These are phyloP conservation scores for Lachancea thermotolerans DNA, from an alignment of 805 yeast species.

Conservation along the genomic window DNA sequence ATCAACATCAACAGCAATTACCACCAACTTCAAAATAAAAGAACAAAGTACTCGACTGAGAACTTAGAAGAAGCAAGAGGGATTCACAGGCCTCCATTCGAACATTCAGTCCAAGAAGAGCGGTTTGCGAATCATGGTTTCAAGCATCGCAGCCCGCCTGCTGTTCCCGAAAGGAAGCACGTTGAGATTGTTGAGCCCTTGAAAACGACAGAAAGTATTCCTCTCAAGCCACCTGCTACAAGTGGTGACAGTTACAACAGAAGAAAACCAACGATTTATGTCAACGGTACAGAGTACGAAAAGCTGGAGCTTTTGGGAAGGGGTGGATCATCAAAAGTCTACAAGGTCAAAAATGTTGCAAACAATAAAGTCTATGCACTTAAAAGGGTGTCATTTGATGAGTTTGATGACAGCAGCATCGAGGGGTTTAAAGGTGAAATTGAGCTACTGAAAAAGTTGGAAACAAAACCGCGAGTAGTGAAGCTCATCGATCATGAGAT, in stretches of 20 bases:
- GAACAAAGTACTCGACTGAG: background rate
- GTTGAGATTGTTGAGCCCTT: conserved; percentile 16
- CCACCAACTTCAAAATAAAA: conserved; percentile 1
- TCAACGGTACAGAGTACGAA: conserved; percentile 63
- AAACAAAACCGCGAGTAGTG: conserved; percentile 66
- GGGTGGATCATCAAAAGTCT: conserved; percentile 92
- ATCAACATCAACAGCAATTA: conserved; percentile 20
- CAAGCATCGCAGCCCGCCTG: conserved; percentile 3
- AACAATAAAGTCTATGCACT: conserved; percentile 64
- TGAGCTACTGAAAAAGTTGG: conserved; percentile 56
- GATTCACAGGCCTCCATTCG: background rate
- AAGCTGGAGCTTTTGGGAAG: conserved; percentile 74
- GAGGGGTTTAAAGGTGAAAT: conserved; percentile 87
- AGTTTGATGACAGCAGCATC: conserved; percentile 67
- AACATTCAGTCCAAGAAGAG: background rate
- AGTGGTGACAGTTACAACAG: background rate
- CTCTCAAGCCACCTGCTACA: conserved; percentile 5
- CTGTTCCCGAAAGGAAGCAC: conserved; percentile 2
- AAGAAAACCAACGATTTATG: conserved; percentile 24
- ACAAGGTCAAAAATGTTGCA: conserved; percentile 52
- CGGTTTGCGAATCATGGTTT: background rate
- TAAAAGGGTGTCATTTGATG: conserved; percentile 74
- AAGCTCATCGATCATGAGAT: conserved; percentile 68
- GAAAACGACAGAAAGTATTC: conserved; percentile 4
- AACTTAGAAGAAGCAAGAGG: background rate